A percentile compares a stretch with the other conserved stretches of the same genome.
Conservation (phyloP, 2,329 filamentous ascomycete genomes). For the Fusarium torulosum region DNA sequence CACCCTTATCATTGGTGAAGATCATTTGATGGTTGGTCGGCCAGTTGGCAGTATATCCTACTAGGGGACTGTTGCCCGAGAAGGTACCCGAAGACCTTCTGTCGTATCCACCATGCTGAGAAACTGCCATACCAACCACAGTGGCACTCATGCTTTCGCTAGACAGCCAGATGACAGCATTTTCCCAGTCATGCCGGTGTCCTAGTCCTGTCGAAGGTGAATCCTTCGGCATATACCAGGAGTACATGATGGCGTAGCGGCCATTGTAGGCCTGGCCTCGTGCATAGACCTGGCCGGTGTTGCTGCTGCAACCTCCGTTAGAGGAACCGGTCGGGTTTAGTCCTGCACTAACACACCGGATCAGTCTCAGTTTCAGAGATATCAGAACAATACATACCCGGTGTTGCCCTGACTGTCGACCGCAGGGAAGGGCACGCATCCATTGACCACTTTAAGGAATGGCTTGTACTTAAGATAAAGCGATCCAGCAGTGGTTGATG, state of each 20-base stretch:
- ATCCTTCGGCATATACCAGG: constrained; percentile 64
- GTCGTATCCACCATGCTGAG: constrained; percentile 55
- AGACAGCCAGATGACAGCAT: constrained; percentile 47
- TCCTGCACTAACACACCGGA: constrained; percentile 48
- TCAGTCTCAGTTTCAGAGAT: constrained; percentile 2
- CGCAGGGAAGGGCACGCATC: constrained; percentile 73
- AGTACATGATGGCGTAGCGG: constrained; percentile 58
- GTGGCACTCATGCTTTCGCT: constrained; percentile 43
- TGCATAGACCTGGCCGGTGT: constrained; percentile 56
- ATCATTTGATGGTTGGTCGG: constrained; percentile 54
- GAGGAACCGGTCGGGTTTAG: constrained; percentile 50
- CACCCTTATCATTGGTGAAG: constrained; percentile 54
- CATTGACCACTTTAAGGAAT: constrained; percentile 62
- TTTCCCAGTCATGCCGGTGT: constrained; percentile 50
- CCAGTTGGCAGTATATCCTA: constrained; percentile 52
- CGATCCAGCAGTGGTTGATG: constrained; percentile 45
- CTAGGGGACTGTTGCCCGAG: constrained; percentile 48
- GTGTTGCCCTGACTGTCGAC: constrained; percentile 70
- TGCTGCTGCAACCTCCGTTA: constrained; percentile 52
- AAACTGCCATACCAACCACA: constrained; percentile 54
- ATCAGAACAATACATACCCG: constrained; percentile 33
- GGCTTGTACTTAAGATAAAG: constrained; percentile 54
- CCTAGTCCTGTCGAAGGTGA: constrained; percentile 45
- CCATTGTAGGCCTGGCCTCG: constrained; percentile 51
- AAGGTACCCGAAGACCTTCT: constrained; percentile 43